Conservation (phyloP, 768 basidiomycete species). For the Fibroporia radiculosa region DNA sequence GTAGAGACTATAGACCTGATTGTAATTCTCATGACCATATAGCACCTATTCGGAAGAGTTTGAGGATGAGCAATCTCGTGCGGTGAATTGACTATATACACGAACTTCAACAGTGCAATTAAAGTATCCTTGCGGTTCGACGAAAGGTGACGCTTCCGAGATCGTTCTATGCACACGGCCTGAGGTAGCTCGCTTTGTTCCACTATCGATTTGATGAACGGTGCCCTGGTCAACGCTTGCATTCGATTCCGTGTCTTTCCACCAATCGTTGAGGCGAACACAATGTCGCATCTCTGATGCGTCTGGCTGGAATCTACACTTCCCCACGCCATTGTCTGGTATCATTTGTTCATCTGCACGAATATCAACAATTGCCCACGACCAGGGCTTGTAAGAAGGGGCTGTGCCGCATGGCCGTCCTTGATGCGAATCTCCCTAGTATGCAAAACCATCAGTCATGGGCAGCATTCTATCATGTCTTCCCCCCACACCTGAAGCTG, state of each 20-base stretch:
- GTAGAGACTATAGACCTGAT: slow-evolving; percentile 38
- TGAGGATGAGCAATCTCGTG: background rate
- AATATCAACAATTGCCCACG: slow-evolving; percentile 50
- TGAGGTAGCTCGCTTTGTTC: background rate
- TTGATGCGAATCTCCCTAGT: slow-evolving; percentile 27
- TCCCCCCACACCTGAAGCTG: slow-evolving; percentile 12
- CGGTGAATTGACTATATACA: background rate
- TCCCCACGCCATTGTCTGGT: background rate
- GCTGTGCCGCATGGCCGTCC: slow-evolving; percentile 31
- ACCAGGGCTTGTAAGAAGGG: slow-evolving; percentile 36
- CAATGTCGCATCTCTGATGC: slow-evolving; percentile 16
- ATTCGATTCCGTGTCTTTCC: slow-evolving; percentile 14
- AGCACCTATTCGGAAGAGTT: slow-evolving; percentile 34
- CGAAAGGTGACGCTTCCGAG: slow-evolving; percentile 14
- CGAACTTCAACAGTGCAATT: slow-evolving; percentile 31
- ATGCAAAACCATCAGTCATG: background rate
- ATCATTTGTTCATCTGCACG: slow-evolving; percentile 24
- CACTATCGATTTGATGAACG: slow-evolving; percentile 7
- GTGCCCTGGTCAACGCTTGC: background rate
- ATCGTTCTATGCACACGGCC: slow-evolving; percentile 16
- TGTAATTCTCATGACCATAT: slow-evolving; percentile 31
- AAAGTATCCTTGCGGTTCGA: slow-evolving; percentile 16
- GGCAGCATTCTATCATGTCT: background rate
- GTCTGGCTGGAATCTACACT: slow-evolving; percentile 11
- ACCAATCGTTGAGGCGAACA: slow-evolving; percentile 21